phyloP scores from a whole-genome alignment of 257 asterid species.

The Osmanthus fragrans region DNA sequence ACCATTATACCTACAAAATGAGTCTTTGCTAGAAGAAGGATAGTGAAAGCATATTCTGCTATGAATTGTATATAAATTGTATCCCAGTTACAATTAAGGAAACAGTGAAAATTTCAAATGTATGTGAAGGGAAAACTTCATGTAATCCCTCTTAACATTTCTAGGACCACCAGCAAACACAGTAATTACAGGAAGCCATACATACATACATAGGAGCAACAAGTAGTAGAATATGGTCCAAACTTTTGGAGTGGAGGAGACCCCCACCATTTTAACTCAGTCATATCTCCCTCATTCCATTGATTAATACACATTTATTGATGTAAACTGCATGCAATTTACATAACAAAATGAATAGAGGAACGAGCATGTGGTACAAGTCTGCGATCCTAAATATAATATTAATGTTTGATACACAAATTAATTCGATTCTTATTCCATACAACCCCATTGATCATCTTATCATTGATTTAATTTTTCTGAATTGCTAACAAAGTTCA shows the following conservation, averaged over 20 bases:
- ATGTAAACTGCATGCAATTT: neutral
- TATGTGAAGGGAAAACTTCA: conserved; percentile 6
- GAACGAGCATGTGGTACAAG: neutral
- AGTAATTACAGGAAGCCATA: conserved; percentile 14
- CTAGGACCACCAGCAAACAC: conserved; percentile 40
- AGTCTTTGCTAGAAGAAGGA: conserved; percentile 15
- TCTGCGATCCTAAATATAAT: neutral
- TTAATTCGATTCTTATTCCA: neutral
- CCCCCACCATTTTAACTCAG: neutral
- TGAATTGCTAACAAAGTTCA: neutral
- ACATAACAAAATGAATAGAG: neutral
- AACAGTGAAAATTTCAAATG: conserved; percentile 12
- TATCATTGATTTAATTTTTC: neutral
- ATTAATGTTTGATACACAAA: neutral
- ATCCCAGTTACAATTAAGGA: neutral
- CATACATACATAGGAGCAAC: conserved; percentile 18
- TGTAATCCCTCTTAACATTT: conserved; percentile 24
- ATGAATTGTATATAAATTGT: neutral
- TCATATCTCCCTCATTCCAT: conserved; percentile 25
- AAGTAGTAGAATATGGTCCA: conserved; percentile 46
- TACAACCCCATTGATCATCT: neutral
- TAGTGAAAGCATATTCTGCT: neutral
- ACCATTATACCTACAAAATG: neutral
- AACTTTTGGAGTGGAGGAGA: conserved; percentile 11
- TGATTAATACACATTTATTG: neutral